Evolutionary conservation across 768 basidiomycete species (phyloP), one percentile per base, ranked within the genome.

Genomic region (Tephrocybe rancida): DNA sequence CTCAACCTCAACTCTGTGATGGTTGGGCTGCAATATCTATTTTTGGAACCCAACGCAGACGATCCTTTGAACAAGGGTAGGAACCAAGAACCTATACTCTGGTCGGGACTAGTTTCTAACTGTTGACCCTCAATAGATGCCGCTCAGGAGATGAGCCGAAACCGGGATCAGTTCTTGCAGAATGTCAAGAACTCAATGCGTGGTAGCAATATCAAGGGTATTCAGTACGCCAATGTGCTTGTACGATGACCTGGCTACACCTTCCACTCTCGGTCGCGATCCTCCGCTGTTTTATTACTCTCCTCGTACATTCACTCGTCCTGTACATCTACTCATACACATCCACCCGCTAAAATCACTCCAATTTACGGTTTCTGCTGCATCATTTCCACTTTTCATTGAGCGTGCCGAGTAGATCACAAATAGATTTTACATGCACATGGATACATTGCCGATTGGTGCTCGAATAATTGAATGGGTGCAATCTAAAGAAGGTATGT

Each of bases 21-120:
- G 93, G 92, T 98, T 55, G 97, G 97, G 30, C 72, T 99, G 52
- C 97, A 99, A 70, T 99, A 98, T 67, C 83, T 99, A 48, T 99
- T 99, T 81, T 78, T 99, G 52, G 97, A 99, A 71, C 97, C 97
- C 13, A 99, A 99, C 64, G 91, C 97, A 34, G 96, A 98, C 63
- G 97, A 99, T 72, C 97, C 97, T 14, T 68, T 99, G 65, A 99
- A 99, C 80, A 99, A 98, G 74, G 96, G 96, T 92, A 56, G 42
- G 85, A 61, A n/a, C n/a, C n/a, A n/a, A n/a, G n/a, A n/a, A n/a
- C n/a, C n/a, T n/a, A n/a, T n/a, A n/a, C n/a, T n/a, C n/a, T n/a
- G n/a, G n/a, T n/a, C 26, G 2, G 11, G 16, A 46, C 35, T 26
- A 18, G 24, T 41, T 30, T 42, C 38, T 61, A 26, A 64, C 53